These are phyloP conservation scores for Mycena alexandri DNA, from an alignment of 768 basidiomycete species.

Conservation along the genomic window DNA sequence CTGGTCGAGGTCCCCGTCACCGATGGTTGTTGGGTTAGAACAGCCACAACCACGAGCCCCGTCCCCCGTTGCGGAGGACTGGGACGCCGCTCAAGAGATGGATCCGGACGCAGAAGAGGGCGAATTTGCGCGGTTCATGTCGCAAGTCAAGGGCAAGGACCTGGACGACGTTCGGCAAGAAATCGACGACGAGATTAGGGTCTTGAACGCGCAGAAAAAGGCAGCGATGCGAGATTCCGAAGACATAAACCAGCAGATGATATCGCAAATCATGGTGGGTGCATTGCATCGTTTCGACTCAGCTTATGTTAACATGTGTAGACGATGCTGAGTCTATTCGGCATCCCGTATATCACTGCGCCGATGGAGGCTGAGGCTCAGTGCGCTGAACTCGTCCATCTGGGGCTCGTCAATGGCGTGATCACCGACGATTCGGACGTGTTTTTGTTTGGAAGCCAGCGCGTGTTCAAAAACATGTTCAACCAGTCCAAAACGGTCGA, in stretches of 20 bases:
- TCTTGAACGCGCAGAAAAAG: conserved; percentile 86
- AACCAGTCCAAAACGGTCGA: conserved; percentile 99
- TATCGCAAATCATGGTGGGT: conserved; percentile 82
- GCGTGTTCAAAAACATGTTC: conserved; percentile 99
- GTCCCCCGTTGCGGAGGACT: conserved; percentile 56
- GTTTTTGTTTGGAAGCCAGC: conserved; percentile 94
- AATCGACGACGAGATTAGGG: conserved; percentile 91
- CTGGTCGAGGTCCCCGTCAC: conserved; percentile 52
- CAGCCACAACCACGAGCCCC: conserved; percentile 43
- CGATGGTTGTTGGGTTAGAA: conserved; percentile 39
- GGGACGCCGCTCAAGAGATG: conserved; percentile 91
- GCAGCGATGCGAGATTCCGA: conserved; percentile 94
- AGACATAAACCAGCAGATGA: conserved; percentile 95
- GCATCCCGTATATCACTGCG: conserved; percentile 98
- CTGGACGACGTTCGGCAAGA: conserved; percentile 86
- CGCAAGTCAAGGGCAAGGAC: conserved; percentile 90
- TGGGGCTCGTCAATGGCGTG: conserved; percentile 94
- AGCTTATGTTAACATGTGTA: conserved; percentile 45
- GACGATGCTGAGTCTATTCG: conserved; percentile 93
- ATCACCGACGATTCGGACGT: conserved; percentile 99
- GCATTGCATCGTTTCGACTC: conserved; percentile 8
- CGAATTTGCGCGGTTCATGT: conserved; percentile 93
- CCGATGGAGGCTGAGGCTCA: conserved; percentile 99
- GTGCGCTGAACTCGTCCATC: conserved; percentile 89
- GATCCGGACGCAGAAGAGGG: conserved; percentile 83